Conservation (phyloP, 164 flowering plant genomes). For the Dillenia turbinata region DNA sequence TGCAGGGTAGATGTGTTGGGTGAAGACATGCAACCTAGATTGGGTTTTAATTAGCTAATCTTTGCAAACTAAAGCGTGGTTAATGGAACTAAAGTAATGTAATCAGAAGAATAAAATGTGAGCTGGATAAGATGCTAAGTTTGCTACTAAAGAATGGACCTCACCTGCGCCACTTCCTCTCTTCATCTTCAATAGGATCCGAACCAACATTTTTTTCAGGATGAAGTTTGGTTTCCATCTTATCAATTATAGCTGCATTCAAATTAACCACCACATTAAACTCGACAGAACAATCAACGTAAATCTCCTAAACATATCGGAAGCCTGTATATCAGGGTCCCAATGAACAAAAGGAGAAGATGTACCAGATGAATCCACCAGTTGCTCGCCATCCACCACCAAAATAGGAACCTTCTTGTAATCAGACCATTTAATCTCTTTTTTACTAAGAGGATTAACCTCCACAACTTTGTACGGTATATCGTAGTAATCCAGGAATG, state of each 20-base stretch:
- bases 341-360: background rate
- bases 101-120: too few relatives aligned
- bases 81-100: too few relatives aligned
- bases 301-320: background rate
- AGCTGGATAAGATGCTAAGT: too few relatives aligned
- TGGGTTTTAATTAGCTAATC: too few relatives aligned
- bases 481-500: conserved; percentile 68
- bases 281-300: background rate
- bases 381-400: conserved; percentile 59
- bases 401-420: conserved; percentile 84
- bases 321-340: background rate
- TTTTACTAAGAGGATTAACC: conserved; percentile 77
- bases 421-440: conserved; percentile 80
- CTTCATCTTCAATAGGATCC: conserved; percentile 38
- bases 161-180: conserved; percentile 65
- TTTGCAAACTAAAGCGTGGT: too few relatives aligned
- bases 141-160: background rate
- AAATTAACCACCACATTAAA: background rate
- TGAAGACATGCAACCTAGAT: too few relatives aligned
- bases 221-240: conserved; percentile 30
- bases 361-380: conserved; percentile 74
- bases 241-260: conserved; percentile 48
- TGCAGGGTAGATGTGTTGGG: too few relatives aligned
- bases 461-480: conserved; percentile 81
- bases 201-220: conserved; percentile 13